phyloP scores from a whole-genome alignment of 345 rosid species.

The Pugionium dolabratum region DNA sequence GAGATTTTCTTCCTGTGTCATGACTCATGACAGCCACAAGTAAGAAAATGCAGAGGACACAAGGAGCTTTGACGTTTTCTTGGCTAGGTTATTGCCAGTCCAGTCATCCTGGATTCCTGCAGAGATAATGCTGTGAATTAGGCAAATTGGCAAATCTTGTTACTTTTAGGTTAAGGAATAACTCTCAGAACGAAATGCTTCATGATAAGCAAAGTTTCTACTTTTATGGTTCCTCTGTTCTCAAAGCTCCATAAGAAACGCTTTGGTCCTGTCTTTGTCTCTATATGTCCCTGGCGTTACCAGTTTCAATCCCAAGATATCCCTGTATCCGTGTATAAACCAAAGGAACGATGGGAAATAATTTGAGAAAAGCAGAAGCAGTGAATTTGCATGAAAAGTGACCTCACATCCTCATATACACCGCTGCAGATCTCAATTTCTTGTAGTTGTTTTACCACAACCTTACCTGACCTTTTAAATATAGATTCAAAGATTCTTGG shows the following conservation, averaged over 20 bases:
- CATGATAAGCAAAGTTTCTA: slow-evolving; percentile 14
- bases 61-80: background rate
- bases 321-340: background rate
- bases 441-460: background rate
- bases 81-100: slow-evolving; percentile 3
- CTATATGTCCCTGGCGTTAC: background rate
- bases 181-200: background rate
- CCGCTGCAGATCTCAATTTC: slow-evolving; percentile 6
- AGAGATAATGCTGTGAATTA: background rate
- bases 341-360: slow-evolving; percentile 4
- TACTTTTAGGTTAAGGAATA: background rate
- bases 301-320: background rate
- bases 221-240: slow-evolving; percentile 20
- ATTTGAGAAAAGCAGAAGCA: background rate
- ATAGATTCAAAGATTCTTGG: background rate
- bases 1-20: slow-evolving; percentile 1
- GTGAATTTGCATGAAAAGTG: slow-evolving; percentile 11
- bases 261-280: background rate
- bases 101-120: background rate
- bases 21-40: background rate
- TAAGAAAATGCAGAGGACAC: background rate
- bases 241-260: slow-evolving; percentile 7
- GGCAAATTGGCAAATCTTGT: background rate
- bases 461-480: slow-evolving; percentile 13
- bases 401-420: slow-evolving; percentile 9